Percentiles rank a stretch among this genome's conserved stretches.
phyloP scores from a whole-genome alignment of 202 grass and related monocot species.

The Thinopyrum obtusiflorum region DNA sequence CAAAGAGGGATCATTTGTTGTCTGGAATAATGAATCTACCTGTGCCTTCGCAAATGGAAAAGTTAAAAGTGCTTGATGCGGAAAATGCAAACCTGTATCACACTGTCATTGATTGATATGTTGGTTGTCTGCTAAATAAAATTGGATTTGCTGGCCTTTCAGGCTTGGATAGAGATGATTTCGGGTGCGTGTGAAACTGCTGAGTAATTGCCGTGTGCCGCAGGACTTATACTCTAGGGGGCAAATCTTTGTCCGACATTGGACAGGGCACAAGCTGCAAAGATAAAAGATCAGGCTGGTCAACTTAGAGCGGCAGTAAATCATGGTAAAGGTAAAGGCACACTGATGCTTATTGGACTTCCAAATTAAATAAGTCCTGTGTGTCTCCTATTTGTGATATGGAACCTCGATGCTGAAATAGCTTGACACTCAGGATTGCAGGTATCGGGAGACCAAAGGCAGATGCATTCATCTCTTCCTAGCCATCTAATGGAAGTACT shows the following conservation, averaged over 20 bases:
- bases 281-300: conserved; percentile 91
- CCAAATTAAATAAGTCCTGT: neutral
- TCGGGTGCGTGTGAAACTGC: conserved; percentile 87
- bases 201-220: conserved; percentile 70
- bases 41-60: conserved; percentile 82
- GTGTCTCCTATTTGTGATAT: conserved; percentile 3
- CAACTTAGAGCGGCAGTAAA: conserved; percentile 78
- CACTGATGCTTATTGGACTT: conserved; percentile 7
- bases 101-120: neutral
- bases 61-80: conserved; percentile 66
- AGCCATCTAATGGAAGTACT: conserved; percentile 86
- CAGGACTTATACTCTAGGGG: conserved; percentile 63
- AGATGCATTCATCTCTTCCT: conserved; percentile 82
- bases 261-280: conserved; percentile 92
- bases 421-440: conserved; percentile 55
- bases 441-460: conserved; percentile 69
- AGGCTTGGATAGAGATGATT: conserved; percentile 98
- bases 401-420: neutral
- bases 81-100: conserved; percentile 10
- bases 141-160: conserved; percentile 26
- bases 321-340: conserved; percentile 73
- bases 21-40: conserved; percentile 78
- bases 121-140: conserved; percentile 22
- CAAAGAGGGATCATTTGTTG: conserved; percentile 80
- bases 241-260: conserved; percentile 72